Conservation (phyloP, 1,139 yeast species). For the Trichomonascaceae sp. region DNA sequence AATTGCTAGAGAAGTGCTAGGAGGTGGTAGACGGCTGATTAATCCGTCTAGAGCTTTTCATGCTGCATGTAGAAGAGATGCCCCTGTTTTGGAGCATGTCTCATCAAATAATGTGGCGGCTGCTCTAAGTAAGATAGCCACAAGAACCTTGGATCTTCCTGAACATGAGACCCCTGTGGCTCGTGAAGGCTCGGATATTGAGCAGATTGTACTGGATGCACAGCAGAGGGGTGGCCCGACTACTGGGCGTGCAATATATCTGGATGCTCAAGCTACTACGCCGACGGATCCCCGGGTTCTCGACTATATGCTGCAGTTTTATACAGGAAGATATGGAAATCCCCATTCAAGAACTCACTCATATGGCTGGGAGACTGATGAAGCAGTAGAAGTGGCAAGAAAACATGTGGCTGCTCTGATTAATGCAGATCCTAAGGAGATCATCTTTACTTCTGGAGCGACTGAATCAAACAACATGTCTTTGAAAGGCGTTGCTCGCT, state of each 20-base stretch:
- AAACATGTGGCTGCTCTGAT: constrained; percentile 73
- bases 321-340: constrained; percentile 91
- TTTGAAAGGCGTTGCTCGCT: constrained; percentile 90
- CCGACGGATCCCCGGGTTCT: constrained; percentile 96
- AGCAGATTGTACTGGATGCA: constrained; percentile 20
- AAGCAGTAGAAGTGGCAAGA: constrained; percentile 85
- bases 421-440: constrained; percentile 93
- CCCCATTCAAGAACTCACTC: constrained; percentile 97
- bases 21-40: not conserved
- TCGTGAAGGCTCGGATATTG: constrained; percentile 24
- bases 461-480: constrained; percentile 96
- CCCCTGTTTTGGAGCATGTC: constrained; percentile 4
- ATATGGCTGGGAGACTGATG: constrained; percentile 99
- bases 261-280: constrained; percentile 97
- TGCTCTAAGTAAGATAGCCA: constrained; percentile 14
- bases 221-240: constrained; percentile 15
- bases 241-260: constrained; percentile 67
- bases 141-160: constrained; percentile 12
- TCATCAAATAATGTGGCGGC: constrained; percentile 18
- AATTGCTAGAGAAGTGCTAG: not conserved
- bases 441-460: constrained; percentile 95
- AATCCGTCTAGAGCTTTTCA: not conserved
- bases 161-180: constrained; percentile 15
- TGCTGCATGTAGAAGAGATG: not conserved
- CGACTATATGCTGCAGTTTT: constrained; percentile 87